Conservation (phyloP, 2,329 filamentous ascomycete genomes). For the Aschersonia sp. region DNA sequence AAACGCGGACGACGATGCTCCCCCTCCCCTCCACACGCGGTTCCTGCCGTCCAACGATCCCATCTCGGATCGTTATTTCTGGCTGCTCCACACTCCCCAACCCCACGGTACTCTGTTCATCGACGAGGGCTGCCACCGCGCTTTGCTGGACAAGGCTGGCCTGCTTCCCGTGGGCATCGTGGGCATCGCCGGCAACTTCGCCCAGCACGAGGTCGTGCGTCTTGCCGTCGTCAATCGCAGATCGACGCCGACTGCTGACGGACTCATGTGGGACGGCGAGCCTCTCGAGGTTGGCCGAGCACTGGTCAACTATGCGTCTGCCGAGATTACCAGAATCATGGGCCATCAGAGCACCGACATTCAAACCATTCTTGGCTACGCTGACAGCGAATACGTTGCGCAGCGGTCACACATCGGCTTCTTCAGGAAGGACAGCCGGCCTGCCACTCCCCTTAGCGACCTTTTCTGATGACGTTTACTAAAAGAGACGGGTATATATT, state of each 20-base stretch:
- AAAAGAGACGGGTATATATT: not conserved
- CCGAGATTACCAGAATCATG: conserved; percentile 72
- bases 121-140: conserved; percentile 73
- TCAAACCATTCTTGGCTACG: conserved; percentile 66
- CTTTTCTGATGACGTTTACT: not conserved
- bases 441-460: conserved; percentile 29
- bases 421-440: conserved; percentile 39
- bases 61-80: conserved; percentile 89
- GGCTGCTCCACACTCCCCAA: conserved; percentile 83
- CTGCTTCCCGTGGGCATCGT: conserved; percentile 84
- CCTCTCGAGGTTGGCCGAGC: conserved; percentile 71
- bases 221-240: conserved; percentile 62
- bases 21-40: conserved; percentile 63
- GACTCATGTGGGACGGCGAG: conserved; percentile 32
- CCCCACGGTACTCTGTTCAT: conserved; percentile 89
- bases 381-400: conserved; percentile 88
- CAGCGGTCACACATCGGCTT: conserved; percentile 79
- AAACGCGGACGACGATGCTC: conserved; percentile 10
- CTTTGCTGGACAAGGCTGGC: conserved; percentile 69
- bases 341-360: conserved; percentile 77
- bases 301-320: conserved; percentile 82
- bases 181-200: conserved; percentile 76
- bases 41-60: conserved; percentile 77
- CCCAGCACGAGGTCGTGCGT: conserved; percentile 82
- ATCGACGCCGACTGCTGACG: conserved; percentile 21